Evolutionary conservation across 1,284 basidiomycete species (phyloP), one percentile per base, ranked within the genome.

Genomic region (Inonotus obliquus): DNA sequence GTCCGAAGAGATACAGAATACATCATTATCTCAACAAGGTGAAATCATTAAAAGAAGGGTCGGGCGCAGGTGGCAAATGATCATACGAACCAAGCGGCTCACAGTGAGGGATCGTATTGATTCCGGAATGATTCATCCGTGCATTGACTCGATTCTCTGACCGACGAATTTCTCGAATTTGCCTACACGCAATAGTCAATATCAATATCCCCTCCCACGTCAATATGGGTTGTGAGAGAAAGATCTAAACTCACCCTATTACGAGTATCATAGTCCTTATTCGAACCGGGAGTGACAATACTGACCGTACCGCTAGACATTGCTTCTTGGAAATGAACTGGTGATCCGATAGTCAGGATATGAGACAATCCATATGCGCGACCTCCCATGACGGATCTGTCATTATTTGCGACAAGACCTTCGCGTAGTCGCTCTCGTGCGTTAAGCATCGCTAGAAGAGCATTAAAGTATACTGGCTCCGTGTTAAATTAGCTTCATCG

Each of bases 381-480:
- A 13, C 38, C 38, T 5, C 38, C 38, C 7, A 23, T 38, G 23
- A 32, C 21, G 32, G 45, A 23, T 37, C 21, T 19, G 14, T 13
- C 19, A 29, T 17, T 13, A 54, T 21, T 44, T n/a, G n/a, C n/a
- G n/a, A n/a, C n/a, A 17, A 52, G n/a, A 14, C 53, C 45, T 11
- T 62, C 56, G 25, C 55, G 55, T 32, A 59, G 54, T 25, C 47
- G 23, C 23, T 48, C 55, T 17, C 57, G 45, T 7, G 57, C 61
- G 23, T 62, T 62, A 11, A 58, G n/a, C 25, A 47, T 59, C 10
- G 55, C 55, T 35, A 62, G 57, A 7, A 62, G 39, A 21, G 56
- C 38, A 49, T 62, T 59, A 29, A 59, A 39, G 32, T 61, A 61
- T 45, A 62, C 61, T 62, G 49, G 13, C n/a, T 52, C 27, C 17